phyloP scores from a whole-genome alignment of 192 early-diverging fungal genomes.

The Jimgerdemannia flammicorona region DNA sequence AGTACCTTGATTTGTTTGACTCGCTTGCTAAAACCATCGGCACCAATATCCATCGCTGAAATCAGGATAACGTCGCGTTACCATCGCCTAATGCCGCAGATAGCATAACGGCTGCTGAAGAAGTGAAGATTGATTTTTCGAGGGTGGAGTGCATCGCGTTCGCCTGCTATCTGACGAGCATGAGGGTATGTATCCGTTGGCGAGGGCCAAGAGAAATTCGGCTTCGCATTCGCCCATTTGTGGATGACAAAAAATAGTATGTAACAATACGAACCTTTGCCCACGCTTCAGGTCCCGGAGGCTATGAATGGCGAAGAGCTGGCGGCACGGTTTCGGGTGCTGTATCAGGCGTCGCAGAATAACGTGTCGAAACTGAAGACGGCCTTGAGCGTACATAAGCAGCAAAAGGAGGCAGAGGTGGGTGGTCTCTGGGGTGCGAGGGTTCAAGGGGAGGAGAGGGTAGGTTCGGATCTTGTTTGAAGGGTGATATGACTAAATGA shows the following conservation, averaged over 20 bases:
- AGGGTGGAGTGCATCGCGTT: not conserved
- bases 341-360: not conserved
- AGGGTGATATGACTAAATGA: not conserved
- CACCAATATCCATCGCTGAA: not conserved
- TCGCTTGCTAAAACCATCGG: no score
- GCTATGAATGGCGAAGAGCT: not conserved
- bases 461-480: not conserved
- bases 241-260: no score
- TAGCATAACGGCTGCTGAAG: not conserved
- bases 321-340: not conserved
- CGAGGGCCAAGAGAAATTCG: no score
- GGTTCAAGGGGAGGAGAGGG: not conserved
- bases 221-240: no score
- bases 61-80: not conserved
- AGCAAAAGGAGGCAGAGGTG: not conserved
- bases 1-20: not conserved
- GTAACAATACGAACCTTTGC: no score
- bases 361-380: not conserved
- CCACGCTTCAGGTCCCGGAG: not conserved
- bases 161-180: not conserved
- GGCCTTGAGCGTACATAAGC: not conserved
- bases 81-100: not conserved
- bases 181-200: not conserved
- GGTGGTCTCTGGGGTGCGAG: not conserved
- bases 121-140: not conserved